phyloP scores from a whole-genome alignment of 2,329 filamentous ascomycete species.

The Neonectria punicea region DNA sequence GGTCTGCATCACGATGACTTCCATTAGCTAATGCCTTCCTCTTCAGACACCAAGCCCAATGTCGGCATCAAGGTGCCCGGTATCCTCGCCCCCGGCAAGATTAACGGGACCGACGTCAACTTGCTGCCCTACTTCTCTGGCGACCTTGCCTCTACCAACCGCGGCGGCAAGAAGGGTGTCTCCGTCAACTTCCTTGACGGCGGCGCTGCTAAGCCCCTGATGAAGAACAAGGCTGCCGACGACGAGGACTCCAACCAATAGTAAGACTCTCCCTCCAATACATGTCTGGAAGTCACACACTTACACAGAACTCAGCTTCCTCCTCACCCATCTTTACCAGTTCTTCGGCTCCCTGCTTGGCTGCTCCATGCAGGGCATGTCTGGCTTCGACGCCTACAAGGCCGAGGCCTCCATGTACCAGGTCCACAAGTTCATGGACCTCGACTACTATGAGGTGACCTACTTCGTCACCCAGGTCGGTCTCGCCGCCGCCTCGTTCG shows the following conservation, averaged over 20 bases:
- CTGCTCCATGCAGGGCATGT: constrained; percentile 61
- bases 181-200: constrained; percentile 71
- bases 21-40: not conserved
- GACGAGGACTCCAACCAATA: constrained; percentile 64
- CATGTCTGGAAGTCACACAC: not conserved
- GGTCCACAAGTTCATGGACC: constrained; percentile 70
- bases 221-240: constrained; percentile 65
- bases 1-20: not conserved
- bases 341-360: constrained; percentile 69
- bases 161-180: constrained; percentile 54
- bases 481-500: constrained; percentile 66
- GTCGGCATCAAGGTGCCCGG: constrained; percentile 64
- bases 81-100: constrained; percentile 63
- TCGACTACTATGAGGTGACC: constrained; percentile 60
- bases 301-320: constrained; percentile 50
- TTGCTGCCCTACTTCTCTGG: constrained; percentile 70
- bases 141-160: constrained; percentile 63
- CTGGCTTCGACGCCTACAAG: constrained; percentile 61
- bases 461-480: constrained; percentile 71
- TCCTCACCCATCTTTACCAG: constrained; percentile 70
- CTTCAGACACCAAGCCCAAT: constrained; percentile 63
- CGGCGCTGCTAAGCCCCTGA: constrained; percentile 65
- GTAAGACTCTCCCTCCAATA: constrained; percentile 48
- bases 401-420: constrained; percentile 60
- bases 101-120: constrained; percentile 63